A percentile compares a stretch with the other conserved stretches of the same genome.
phyloP scores from a whole-genome alignment of 1,139 yeast species.

The Trichomonascaceae sp. region DNA sequence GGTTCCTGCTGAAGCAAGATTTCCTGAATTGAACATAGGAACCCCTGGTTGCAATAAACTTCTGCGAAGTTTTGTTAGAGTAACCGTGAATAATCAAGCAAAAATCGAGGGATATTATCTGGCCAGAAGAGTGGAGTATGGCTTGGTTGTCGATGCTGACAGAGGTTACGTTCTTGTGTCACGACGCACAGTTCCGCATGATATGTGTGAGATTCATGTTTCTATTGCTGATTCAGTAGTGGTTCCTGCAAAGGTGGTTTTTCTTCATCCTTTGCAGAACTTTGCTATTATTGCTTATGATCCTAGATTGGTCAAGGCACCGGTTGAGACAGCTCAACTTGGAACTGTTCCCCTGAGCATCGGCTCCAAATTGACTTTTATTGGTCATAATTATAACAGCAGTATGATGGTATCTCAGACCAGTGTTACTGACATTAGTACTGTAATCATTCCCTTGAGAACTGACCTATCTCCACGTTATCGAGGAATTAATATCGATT shows the following conservation, averaged over 20 bases:
- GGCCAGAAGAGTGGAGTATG: slow-evolving; percentile 52
- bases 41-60: slow-evolving; percentile 46
- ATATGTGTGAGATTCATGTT: slow-evolving; percentile 68
- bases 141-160: slow-evolving; percentile 72
- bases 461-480: slow-evolving; percentile 58
- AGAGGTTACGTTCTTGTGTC: slow-evolving; percentile 78
- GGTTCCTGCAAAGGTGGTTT: slow-evolving; percentile 73
- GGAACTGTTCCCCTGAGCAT: slow-evolving; percentile 53
- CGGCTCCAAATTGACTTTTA: slow-evolving; percentile 69
- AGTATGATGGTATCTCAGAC: slow-evolving; percentile 73
- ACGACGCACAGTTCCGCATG: slow-evolving; percentile 76
- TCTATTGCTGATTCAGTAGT: slow-evolving; percentile 83
- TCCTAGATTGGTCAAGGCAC: slow-evolving; percentile 60
- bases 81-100: slow-evolving; percentile 58
- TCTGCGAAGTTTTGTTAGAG: slow-evolving; percentile 59
- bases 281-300: slow-evolving; percentile 82
- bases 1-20: slow-evolving; percentile 59
- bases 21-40: slow-evolving; percentile 61
- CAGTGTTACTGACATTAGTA: slow-evolving; percentile 66
- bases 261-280: slow-evolving; percentile 83
- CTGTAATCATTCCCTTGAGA: slow-evolving; percentile 68
- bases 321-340: slow-evolving; percentile 58
- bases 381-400: slow-evolving; percentile 71
- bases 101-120: slow-evolving; percentile 59
- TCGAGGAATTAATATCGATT: slow-evolving; percentile 79